phyloP scores from a whole-genome alignment of 2,329 filamentous ascomycete genomes.

The Blumeria hordei region DNA sequence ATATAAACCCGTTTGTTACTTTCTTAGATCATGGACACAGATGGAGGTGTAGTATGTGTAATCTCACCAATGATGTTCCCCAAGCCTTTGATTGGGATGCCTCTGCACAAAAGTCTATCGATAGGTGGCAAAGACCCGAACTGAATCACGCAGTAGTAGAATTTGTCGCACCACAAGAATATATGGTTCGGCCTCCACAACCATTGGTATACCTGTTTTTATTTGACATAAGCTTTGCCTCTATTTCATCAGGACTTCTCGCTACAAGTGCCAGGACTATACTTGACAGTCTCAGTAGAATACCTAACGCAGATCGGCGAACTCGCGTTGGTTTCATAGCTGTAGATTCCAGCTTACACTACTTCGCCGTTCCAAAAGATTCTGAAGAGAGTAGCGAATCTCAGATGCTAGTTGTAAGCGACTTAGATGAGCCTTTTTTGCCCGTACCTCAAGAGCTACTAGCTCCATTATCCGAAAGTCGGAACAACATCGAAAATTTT shows the following conservation, averaged over 20 bases:
- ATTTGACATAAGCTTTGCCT: slow-evolving; percentile 78
- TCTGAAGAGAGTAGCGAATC: slow-evolving; percentile 64
- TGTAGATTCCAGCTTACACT: slow-evolving; percentile 83
- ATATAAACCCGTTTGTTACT: slow-evolving; percentile 92
- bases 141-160: slow-evolving; percentile 93
- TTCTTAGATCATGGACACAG: slow-evolving; percentile 93
- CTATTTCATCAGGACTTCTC: slow-evolving; percentile 71
- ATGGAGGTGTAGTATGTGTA: slow-evolving; percentile 99
- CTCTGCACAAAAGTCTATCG: slow-evolving; percentile 68
- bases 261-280: slow-evolving; percentile 87
- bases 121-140: slow-evolving; percentile 78
- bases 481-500: slow-evolving; percentile 78
- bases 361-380: slow-evolving; percentile 85
- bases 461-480: slow-evolving; percentile 70
- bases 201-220: slow-evolving; percentile 89
- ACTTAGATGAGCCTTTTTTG: slow-evolving; percentile 87
- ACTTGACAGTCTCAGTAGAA: slow-evolving; percentile 78
- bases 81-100: slow-evolving; percentile 98
- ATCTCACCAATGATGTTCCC: slow-evolving; percentile 94
- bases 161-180: slow-evolving; percentile 93
- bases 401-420: slow-evolving; percentile 80
- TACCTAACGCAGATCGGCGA: slow-evolving; percentile 90
- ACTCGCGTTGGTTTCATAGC: slow-evolving; percentile 88
- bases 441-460: slow-evolving; percentile 81
- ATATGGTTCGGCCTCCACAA: slow-evolving; percentile 95